Conservation (phyloP, 352 stramenopile genomes). For the Phytophthora fragariaefolia region DNA sequence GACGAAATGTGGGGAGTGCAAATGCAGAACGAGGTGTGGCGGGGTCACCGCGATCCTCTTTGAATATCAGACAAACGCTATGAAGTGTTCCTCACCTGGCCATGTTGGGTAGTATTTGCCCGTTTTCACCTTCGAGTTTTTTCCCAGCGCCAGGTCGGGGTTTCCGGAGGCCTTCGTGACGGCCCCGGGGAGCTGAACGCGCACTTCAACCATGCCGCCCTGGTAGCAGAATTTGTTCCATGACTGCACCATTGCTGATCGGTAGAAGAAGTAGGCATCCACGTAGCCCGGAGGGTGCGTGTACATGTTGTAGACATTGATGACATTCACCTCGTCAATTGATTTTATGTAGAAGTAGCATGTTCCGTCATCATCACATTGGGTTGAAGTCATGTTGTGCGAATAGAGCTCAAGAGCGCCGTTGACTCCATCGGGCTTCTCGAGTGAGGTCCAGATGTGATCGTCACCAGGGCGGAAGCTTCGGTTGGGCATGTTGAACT, state of each 20-base stretch:
- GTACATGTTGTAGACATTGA: conserved; percentile 69
- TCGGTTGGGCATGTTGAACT: conserved; percentile 92
- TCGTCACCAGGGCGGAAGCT: conserved; percentile 91
- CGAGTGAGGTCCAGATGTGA: conserved; percentile 93
- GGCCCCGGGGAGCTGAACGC: conserved; percentile 89
- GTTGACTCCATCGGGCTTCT: conserved; percentile 94
- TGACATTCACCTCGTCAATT: conserved; percentile 39
- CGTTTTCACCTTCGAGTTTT: conserved; percentile 46
- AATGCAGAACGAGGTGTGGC: too few relatives aligned
- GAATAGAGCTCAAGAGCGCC: conserved; percentile 92
- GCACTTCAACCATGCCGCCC: conserved; percentile 90
- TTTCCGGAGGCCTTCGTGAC: conserved; percentile 53
- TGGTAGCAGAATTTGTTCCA: conserved; percentile 97
- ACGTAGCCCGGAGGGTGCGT: conserved; percentile 48
- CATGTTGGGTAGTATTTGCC: conserved; percentile 78
- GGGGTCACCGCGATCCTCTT: too few relatives aligned
- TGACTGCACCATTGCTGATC: conserved; percentile 88
- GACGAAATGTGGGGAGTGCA: too few relatives aligned
- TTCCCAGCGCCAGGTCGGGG: conserved; percentile 42
- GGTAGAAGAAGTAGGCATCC: conserved; percentile 50
- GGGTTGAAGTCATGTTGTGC: conserved; percentile 70
- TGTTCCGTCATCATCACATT: conserved; percentile 47
- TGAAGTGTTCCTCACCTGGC: too few relatives aligned
- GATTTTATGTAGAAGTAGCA: conserved; percentile 58
- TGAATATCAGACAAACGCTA: too few relatives aligned